Base-by-base conservation (phyloP, 305 asterid genomes). In the Fraxinus dipetala region DNA sequence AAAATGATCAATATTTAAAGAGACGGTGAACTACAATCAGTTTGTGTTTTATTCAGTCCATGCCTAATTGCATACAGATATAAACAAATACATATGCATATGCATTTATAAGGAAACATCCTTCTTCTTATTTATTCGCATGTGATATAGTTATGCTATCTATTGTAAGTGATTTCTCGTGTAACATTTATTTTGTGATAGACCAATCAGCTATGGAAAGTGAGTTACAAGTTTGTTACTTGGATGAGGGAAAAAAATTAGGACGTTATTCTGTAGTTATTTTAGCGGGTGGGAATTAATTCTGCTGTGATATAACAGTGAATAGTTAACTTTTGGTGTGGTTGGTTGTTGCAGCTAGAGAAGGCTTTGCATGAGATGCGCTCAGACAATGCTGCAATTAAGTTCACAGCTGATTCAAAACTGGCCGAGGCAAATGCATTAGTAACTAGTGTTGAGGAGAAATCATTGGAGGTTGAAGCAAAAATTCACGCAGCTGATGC, bases 361-460 rank as follows among this genome's bases (percentile, higher is more conserved):
- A 95, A 96, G 89, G 93, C 94, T 84, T 81, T 95, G 82, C 95
- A 85, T 20, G 97, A 96, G 83, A 96, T 96, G 94, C 98, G 98
- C 38, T 84, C 95, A 59, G 98, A 92, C 83, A 83, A 89, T 87
- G 99, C 99, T 54, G 98, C 88, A 87, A 91, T 91, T 76, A 95
- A 93, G 90, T 93, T 93, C 82, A 91, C 92, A 70, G 98, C 98
- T 81, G 99, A 96, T 86, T 91, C 98, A 70, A 96, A 93, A 82
- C 86, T 95, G 77, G 91, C 95, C 0, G 99, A 96, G 89, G 98
- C 99, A 79, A 87, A 89, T 87, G 94, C 98, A 70, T 84, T 96
- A 78, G 92, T 91, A 65, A 84, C 93, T 74, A 92, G 93, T 75
- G 85, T 96, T 84, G 98, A 95, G 86, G 97, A 89, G 89, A 96